A percentile compares a stretch with the other conserved stretches of the same genome.
Conservation (phyloP, 306 rosid species). For the Castanea sativa region DNA sequence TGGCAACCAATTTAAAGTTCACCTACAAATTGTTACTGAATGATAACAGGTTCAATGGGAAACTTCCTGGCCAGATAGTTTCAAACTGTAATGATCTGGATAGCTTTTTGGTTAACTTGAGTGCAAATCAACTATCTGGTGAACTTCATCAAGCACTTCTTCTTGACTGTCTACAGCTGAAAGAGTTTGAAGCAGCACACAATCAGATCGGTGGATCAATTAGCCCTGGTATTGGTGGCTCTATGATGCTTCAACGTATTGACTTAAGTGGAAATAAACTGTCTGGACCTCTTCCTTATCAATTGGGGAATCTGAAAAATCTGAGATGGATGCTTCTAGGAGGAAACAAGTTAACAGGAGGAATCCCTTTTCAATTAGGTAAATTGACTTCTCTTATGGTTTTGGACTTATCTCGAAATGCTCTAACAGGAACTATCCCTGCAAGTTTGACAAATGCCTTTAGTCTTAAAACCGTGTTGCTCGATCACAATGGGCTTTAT, state of each 20-base stretch:
- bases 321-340: slow-evolving; percentile 51
- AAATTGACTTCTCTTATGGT: slow-evolving; percentile 38
- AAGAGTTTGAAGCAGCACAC: slow-evolving; percentile 42
- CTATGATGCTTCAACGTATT: slow-evolving; percentile 30
- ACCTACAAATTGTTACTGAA: slow-evolving; percentile 49
- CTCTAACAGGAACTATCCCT: slow-evolving; percentile 39
- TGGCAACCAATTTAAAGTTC: slow-evolving; percentile 16
- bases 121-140: slow-evolving; percentile 44
- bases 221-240: slow-evolving; percentile 30
- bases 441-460: slow-evolving; percentile 34
- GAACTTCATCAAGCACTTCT: slow-evolving; percentile 26
- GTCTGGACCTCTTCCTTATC: slow-evolving; percentile 35
- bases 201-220: slow-evolving; percentile 43
- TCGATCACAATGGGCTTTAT: slow-evolving; percentile 44
- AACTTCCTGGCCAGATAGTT: slow-evolving; percentile 39
- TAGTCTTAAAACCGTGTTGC: slow-evolving; percentile 38
- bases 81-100: slow-evolving; percentile 42
- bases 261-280: slow-evolving; percentile 49
- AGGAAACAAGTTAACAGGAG: slow-evolving; percentile 43
- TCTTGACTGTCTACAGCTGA: slow-evolving; percentile 34
- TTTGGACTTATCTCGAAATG: slow-evolving; percentile 44
- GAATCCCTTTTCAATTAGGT: slow-evolving; percentile 38
- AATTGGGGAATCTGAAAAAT: slow-evolving; percentile 38
- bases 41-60: slow-evolving; percentile 52
- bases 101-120: slow-evolving; percentile 51